phyloP scores from a whole-genome alignment of 1,284 basidiomycete species.

The Trichosporon ovoides region DNA sequence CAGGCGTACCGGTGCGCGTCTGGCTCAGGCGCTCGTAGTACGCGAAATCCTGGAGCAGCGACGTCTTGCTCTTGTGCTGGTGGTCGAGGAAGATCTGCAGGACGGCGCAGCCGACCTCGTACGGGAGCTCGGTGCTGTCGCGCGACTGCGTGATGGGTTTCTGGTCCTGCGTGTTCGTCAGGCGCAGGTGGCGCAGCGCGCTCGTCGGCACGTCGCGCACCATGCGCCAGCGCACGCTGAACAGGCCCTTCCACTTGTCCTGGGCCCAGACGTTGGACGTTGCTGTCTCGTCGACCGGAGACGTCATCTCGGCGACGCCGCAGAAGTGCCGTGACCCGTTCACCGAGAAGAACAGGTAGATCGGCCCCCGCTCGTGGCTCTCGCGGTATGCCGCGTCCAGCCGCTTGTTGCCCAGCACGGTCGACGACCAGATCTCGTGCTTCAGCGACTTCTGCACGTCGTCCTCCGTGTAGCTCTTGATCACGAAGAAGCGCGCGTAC shows the following conservation, averaged over 20 bases:
- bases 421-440: constrained; percentile 95
- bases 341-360: constrained; percentile 94
- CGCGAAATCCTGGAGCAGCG: constrained; percentile 85
- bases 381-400: constrained; percentile 94
- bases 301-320: constrained; percentile 93
- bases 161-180: constrained; percentile 87
- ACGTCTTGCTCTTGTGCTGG: constrained; percentile 69
- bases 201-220: constrained; percentile 85
- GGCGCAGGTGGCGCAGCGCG: constrained; percentile 40
- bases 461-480: constrained; percentile 96
- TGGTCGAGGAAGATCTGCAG: constrained; percentile 87
- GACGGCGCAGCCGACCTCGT: constrained; percentile 91
- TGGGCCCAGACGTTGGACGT: constrained; percentile 83
- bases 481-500: constrained; percentile 84
- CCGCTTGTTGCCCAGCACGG: constrained; percentile 89
- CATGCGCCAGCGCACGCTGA: constrained; percentile 92
- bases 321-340: constrained; percentile 95
- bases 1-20: constrained; percentile 6
- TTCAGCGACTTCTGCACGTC: constrained; percentile 95
- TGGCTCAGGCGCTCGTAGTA: constrained; percentile 63
- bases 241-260: constrained; percentile 97
- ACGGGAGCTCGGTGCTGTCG: constrained; percentile 63
- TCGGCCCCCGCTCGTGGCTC: constrained; percentile 73
- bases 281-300: constrained; percentile 56
- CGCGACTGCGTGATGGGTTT: constrained; percentile 90